Base-by-base conservation (phyloP, 306 rosid species). In the Hylodesmum podocarpum region DNA sequence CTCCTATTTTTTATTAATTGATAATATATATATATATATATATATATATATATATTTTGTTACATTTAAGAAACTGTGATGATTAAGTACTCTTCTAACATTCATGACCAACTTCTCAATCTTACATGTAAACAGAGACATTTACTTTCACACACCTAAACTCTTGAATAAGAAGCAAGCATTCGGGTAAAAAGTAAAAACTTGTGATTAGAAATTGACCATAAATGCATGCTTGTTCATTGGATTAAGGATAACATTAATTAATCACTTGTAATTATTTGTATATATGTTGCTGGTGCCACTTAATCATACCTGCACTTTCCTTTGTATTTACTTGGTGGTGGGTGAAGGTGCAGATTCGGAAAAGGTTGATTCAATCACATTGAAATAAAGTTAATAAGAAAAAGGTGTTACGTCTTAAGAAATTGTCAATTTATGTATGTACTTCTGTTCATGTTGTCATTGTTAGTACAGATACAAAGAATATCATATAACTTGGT, bases 151-250 rank as follows among this genome's bases (percentile, higher is more conserved):
- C 65, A 22, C 25, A 76, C 18, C 12, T 14, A n/a, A n/a, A 49
- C 37, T 54, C 75, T 86, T 86, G 55, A 36, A 18, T 43, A 44
- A 66, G 33, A 85, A 85, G 88, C 85, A 76, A 76, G 33, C 71
- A 57, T 74, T 66, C 39, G 44, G 84, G 81, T 76, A 54, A 51
- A 81, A 67, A 40, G 70, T 19, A 54, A 51, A 81, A 67, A 40
- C 66, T 19, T 63, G 73, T 78, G 43, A 72, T 51, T 50, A 54
- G 78, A 62, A 79, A 75, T 53, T 63, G 79, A 70, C 82, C 53
- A 28, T 63, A 2, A 22, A 12, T 65, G 39, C 39, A 53, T 47
- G 49, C 22, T 62, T 64, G 44, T 66, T 76, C 34, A 19, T 36
- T 63, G 62, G 68, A 61, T 63, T 72, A 44, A 29, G 3, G 36